Evolutionary conservation across 768 basidiomycete species (phyloP).

Genomic region (Tulasnella sp.): DNA sequence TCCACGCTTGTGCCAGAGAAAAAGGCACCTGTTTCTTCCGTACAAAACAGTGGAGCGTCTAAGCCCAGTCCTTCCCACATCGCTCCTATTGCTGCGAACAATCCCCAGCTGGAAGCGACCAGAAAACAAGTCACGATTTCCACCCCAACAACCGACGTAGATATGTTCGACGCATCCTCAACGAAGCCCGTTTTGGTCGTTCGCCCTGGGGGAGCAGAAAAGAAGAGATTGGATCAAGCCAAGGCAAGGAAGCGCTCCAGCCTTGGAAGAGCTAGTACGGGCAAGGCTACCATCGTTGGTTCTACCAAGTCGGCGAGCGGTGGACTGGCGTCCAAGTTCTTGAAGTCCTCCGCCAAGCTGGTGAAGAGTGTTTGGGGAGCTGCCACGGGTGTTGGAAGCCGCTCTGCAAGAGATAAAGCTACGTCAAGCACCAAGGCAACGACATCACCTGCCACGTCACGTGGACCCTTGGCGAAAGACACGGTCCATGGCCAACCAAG

Average conservation of each 20-base stretch:
- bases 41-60: too few relatives aligned
- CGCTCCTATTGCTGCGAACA: neutral
- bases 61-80: neutral
- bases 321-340: conserved; percentile 13
- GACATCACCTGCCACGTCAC: neutral
- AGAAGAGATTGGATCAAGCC: conserved; percentile 13
- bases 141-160: neutral
- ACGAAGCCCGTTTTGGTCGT: neutral
- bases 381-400: neutral
- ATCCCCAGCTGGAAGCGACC: neutral
- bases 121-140: conserved; percentile 8
- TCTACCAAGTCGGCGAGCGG: neutral
- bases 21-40: neutral
- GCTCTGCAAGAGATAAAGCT: neutral
- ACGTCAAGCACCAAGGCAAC: conserved; percentile 1
- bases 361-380: conserved; percentile 16
- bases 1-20: neutral
- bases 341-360: conserved; percentile 18
- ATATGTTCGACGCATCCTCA: neutral
- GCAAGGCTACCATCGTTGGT: conserved; percentile 15
- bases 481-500: neutral
- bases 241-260: conserved; percentile 13
- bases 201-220: neutral
- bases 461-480: neutral
- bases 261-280: conserved; percentile 10